Base-by-base conservation (phyloP, 2,329 filamentous ascomycete species). In the Myriosclerotinia curreyana region DNA sequence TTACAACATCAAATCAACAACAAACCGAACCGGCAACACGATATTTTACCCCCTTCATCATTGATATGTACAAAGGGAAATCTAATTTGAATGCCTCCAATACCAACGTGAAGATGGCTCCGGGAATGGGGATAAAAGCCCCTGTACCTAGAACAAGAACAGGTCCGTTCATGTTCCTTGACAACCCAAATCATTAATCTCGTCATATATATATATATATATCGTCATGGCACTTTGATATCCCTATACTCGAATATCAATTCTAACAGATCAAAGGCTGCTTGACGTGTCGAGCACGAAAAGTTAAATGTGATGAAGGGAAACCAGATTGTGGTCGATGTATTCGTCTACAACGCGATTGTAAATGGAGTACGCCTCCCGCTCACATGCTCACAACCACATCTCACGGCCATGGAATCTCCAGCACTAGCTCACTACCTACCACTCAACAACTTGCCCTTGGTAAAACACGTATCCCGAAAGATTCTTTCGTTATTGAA, bases 301-400 rank as follows among this genome's bases (percentile, higher is more conserved):
- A 89, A 79, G 88, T 89, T 80, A 89, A 89, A 76, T 89, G 86
- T 69, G 86, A 89, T 70, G 86, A 89, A 74, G 80, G 82, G 22
- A 88, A 87, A 69, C 86, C 86, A 20, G 79, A 82, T 72, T 88
- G 86, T 86, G 78, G 78, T 15, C 65, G 73, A 14, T 75, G 73
- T 58, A 55, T 67, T 11, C 66, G 71, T 20, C 68, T 74, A 11
- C 67, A 73, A 58, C 59, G 69, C 55, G 68, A 72, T 46, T 74
- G 72, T 61, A 67, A 62, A 11, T 74, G 72, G 72, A 71, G 69
- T 25, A 52, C 55, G 25, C 55, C 62, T 53, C 55, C 62, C 6
- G 38, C 62, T 46, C 62, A 64, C 20, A 49, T 60, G 31, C 34
- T 54, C 40, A 55, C 62, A n/a, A 64, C 62, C 15, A 64, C 62